Conservation (phyloP, 2,329 filamentous ascomycete species). For the Clonostachys chloroleuca region DNA sequence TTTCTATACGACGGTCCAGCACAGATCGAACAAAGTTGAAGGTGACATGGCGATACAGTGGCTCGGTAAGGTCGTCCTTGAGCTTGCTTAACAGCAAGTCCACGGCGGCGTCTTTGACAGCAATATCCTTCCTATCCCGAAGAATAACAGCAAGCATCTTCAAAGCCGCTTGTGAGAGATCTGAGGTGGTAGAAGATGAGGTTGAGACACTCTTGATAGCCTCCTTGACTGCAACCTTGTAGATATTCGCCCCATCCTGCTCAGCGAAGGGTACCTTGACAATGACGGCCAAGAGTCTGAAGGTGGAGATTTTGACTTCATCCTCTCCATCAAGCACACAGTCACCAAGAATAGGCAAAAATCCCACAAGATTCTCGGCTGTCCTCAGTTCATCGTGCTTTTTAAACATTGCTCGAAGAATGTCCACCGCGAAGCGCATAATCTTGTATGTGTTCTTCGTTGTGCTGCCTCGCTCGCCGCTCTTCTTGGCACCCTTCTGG, state of each 20-base stretch:
- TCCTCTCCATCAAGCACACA: conserved; percentile 80
- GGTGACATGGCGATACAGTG: conserved; percentile 84
- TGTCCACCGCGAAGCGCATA: conserved; percentile 80
- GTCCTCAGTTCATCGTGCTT: conserved; percentile 82
- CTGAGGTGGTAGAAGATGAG: conserved; percentile 73
- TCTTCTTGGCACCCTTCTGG: conserved; percentile 74
- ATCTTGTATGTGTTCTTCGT: conserved; percentile 85
- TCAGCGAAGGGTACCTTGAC: conserved; percentile 79
- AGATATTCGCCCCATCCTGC: conserved; percentile 58
- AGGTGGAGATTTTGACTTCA: conserved; percentile 84
- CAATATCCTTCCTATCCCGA: conserved; percentile 71
- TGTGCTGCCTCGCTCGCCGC: conserved; percentile 64
- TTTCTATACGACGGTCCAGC: conserved; percentile 78
- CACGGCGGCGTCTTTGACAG: conserved; percentile 75
- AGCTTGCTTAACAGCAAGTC: conserved; percentile 79
- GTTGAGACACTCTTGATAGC: conserved; percentile 77
- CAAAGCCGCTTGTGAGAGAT: conserved; percentile 80
- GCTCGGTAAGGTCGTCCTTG: conserved; percentile 86
- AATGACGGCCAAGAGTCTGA: conserved; percentile 80
- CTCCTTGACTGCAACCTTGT: conserved; percentile 78
- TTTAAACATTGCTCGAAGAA: conserved; percentile 78
- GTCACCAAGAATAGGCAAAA: conserved; percentile 86
- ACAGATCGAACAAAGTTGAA: conserved; percentile 93
- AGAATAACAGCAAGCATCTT: conserved; percentile 85
- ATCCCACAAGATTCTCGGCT: conserved; percentile 74